Evolutionary conservation across 345 rosid genomes (phyloP).

Genomic region (Populus deltoides): DNA sequence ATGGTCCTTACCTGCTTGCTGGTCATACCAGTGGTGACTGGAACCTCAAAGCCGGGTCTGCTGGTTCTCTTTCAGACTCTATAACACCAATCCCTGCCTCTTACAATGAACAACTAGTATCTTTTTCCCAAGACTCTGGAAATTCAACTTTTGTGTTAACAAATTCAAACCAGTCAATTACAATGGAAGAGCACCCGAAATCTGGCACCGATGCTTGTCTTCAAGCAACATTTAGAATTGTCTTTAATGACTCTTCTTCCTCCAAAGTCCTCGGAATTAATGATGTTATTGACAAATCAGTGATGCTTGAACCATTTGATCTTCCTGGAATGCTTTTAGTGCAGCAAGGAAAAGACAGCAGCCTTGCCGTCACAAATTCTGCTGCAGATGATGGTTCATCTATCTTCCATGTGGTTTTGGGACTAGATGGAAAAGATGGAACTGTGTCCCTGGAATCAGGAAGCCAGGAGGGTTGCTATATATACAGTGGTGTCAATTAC

Average conservation of each 20-base stretch:
- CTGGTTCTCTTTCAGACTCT: constrained; percentile 44
- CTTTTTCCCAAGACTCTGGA: constrained; percentile 59
- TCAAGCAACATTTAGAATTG: constrained; percentile 67
- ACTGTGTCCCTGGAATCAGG: constrained; percentile 58
- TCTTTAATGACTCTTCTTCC: constrained; percentile 24
- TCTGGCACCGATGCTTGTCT: constrained; percentile 59
- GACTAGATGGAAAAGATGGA: constrained; percentile 55
- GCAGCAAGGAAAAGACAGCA: constrained; percentile 32
- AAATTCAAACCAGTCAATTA: constrained; percentile 56
- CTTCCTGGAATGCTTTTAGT: constrained; percentile 69
- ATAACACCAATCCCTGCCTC: constrained; percentile 52
- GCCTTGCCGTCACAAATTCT: constrained; percentile 38
- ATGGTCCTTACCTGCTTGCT: constrained; percentile 81
- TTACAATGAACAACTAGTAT: constrained; percentile 48
- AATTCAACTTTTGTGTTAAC: constrained; percentile 46
- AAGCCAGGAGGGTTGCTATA: constrained; percentile 54
- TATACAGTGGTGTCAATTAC: constrained; percentile 41
- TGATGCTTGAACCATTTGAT: constrained; percentile 73
- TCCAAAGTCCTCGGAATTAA: constrained; percentile 11
- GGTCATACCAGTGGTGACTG: constrained; percentile 66
- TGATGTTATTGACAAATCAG: constrained; percentile 47
- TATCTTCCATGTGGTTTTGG: constrained; percentile 50
- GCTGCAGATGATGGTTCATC: constrained; percentile 29
- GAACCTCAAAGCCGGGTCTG: constrained; percentile 52
- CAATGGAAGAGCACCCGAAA: constrained; percentile 49